These are phyloP conservation scores for Phytophthora ohioensis DNA, from an alignment of 352 stramenopile genomes.

Conservation along the genomic window DNA sequence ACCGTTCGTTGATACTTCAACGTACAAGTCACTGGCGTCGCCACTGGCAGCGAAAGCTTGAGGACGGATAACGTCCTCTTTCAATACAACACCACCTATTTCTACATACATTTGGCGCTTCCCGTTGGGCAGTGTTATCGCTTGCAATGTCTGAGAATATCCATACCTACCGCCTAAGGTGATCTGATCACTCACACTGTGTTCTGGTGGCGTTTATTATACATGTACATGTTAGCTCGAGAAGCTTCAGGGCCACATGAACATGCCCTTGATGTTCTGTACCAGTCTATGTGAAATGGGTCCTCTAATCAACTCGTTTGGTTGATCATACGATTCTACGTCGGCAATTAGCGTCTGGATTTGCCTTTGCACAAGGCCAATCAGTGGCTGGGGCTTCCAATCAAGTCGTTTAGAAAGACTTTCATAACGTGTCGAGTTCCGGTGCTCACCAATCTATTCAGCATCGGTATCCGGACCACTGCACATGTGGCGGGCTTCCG, in stretches of 20 bases:
- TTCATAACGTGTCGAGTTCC: conserved; percentile 11
- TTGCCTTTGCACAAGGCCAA: neutral
- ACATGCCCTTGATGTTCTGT: neutral
- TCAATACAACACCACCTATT: no score
- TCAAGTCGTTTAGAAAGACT: conserved; percentile 19
- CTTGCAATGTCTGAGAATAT: no score
- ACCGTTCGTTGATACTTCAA: neutral
- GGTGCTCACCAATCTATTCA: conserved; percentile 24
- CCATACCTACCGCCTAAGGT: no score
- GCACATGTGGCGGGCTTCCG: conserved; percentile 11
- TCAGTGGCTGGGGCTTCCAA: conserved; percentile 7
- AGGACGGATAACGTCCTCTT: no score
- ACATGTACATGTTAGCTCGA: neutral
- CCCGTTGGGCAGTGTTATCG: no score
- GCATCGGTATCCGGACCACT: conserved; percentile 1
- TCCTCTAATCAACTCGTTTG: conserved; percentile 34
- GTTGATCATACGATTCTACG: conserved; percentile 20
- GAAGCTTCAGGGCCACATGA: conserved; percentile 4
- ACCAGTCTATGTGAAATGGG: neutral
- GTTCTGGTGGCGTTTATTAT: no score
- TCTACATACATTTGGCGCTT: no score
- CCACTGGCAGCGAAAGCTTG: neutral
- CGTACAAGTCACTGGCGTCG: conserved; percentile 7
- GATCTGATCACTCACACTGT: neutral
- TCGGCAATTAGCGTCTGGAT: neutral